Base-by-base conservation (phyloP, 108 stramenopile species). In the Nitzschia palea region DNA sequence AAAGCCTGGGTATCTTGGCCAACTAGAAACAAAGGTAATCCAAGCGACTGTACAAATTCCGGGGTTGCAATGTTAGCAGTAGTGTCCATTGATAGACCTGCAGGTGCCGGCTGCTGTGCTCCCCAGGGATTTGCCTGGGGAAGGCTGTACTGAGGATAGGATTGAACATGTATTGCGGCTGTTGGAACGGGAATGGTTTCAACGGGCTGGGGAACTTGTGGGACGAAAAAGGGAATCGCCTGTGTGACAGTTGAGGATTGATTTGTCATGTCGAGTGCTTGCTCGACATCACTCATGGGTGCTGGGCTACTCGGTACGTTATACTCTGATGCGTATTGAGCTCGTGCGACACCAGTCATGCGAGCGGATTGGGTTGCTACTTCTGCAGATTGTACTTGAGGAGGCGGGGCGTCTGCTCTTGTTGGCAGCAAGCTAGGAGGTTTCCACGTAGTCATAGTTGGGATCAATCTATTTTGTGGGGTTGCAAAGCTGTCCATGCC, bases 221-320 rank as follows among this genome's bases (percentile, higher is more conserved):
- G 89, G 23, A 84, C 73, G 74, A 89, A 90, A 60, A 90, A 91
- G 27, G 93, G 93, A 70, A 94, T 94, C 4, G 64, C 30, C 36
- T 78, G 70, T 29, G 80, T 70, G 1, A 82, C 78, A 3, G 75
- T 56, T 35, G 80, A 84, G 47, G 82, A 77, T 33, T 81, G 82
- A 26, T 84, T 76, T 27, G 81, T 81, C 71, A 91, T 71, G 47
- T 94, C 93, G 37, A 89, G 76, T 17, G 93, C 88, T 58, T 80
- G 86, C 55, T 94, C 93, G 14, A 90, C 77, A 44, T 94, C 89
- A 72, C 62, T 89, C 32, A 94, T 67, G 18, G 82, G 78, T 20
- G 74, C 56, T 29, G 93, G 93, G 37, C 65, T 80, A 58, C 60
- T 78, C 1, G 93, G 89, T 14, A 91, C 85, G 37, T 80, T 65